Percentiles rank a stretch among this genome's conserved stretches.
These are phyloP conservation scores for Phaseolus lunatus DNA, from an alignment of 306 rosid genomes.

Conservation along the genomic window DNA sequence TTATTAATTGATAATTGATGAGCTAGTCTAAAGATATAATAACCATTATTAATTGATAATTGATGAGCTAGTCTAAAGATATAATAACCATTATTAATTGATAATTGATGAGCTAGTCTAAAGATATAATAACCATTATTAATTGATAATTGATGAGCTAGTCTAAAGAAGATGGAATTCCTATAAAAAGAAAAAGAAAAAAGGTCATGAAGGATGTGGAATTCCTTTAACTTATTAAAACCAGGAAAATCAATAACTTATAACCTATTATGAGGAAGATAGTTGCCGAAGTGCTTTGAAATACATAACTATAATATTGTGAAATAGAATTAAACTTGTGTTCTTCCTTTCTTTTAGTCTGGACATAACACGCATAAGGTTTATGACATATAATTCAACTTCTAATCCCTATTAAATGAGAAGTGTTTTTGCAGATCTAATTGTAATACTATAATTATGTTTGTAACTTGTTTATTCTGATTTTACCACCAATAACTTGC, in stretches of 20 bases:
- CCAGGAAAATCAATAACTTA: constrained; percentile 16
- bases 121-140: constrained; percentile 28
- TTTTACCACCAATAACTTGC: constrained; percentile 10
- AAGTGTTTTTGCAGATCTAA: constrained; percentile 2
- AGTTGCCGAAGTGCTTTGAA: constrained; percentile 16
- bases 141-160: constrained; percentile 6
- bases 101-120: too few relatives aligned
- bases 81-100: constrained; percentile 28
- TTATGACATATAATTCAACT: not conserved
- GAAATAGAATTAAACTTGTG: constrained; percentile 21
- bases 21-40: not conserved
- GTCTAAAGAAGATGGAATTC: not conserved
- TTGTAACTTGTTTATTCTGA: constrained; percentile 38
- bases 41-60: too few relatives aligned
- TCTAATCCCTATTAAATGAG: constrained; percentile 9
- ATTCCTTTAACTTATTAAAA: constrained; percentile 10
- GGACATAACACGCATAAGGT: not conserved
- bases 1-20: constrained; percentile 25
- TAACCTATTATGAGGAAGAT: not conserved
- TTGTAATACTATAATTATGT: constrained; percentile 14
- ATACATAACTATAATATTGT: not conserved
- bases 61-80: not conserved
- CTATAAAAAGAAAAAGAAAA: not conserved
- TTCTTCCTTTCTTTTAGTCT: not conserved
- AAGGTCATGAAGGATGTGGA: not conserved